Evolutionary conservation across 768 basidiomycete species (phyloP).

Genomic region (Trametes punicea): DNA sequence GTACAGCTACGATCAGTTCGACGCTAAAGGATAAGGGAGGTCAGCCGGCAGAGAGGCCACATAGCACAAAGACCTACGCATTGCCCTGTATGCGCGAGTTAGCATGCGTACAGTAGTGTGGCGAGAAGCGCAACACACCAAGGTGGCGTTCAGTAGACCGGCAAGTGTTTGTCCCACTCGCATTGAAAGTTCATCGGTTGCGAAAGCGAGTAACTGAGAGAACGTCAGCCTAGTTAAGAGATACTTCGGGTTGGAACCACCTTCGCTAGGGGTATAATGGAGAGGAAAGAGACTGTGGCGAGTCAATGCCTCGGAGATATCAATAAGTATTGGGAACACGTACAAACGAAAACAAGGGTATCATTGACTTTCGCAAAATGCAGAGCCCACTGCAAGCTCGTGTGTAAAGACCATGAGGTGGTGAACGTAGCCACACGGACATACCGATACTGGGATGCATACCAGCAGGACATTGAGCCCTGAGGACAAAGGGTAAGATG

Average conservation of each 20-base stretch:
- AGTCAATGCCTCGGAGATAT: not conserved
- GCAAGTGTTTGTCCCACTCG: slow-evolving; percentile 82
- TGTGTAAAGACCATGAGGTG: not conserved
- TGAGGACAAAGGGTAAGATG: slow-evolving; percentile 27
- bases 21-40: slow-evolving; percentile 28
- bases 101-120: not conserved
- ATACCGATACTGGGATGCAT: slow-evolving; percentile 69
- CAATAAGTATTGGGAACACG: slow-evolving; percentile 29
- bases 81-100: slow-evolving; percentile 24
- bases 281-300: slow-evolving; percentile 63
- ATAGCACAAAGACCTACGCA: slow-evolving; percentile 22
- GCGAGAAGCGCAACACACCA: slow-evolving; percentile 41
- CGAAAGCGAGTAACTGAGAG: slow-evolving; percentile 68
- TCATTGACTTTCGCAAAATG: slow-evolving; percentile 53
- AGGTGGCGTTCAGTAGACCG: slow-evolving; percentile 81
- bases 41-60: not conserved
- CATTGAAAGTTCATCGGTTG: slow-evolving; percentile 80
- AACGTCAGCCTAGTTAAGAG: not conserved
- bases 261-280: slow-evolving; percentile 85
- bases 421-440: not conserved
- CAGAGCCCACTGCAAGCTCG: slow-evolving; percentile 60
- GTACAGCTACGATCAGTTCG: slow-evolving; percentile 41
- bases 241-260: slow-evolving; percentile 31
- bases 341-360: slow-evolving; percentile 73
- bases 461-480: slow-evolving; percentile 70